A percentile compares a stretch with the other conserved stretches of the same genome.
phyloP scores from a whole-genome alignment of 768 basidiomycete genomes.

The Mycena metata region DNA sequence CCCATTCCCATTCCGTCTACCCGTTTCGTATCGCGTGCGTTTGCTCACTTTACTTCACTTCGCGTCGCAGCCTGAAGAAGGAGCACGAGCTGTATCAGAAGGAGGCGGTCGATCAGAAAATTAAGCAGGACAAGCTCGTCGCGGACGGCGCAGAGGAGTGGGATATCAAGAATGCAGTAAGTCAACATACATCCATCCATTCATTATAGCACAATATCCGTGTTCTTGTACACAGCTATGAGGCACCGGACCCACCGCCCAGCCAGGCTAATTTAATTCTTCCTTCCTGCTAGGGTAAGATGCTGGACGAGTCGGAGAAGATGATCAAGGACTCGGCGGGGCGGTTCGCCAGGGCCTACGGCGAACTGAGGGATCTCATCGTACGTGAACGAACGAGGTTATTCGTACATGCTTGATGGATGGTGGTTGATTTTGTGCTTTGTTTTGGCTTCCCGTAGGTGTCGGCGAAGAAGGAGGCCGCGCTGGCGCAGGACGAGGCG shows the following conservation, averaged over 20 bases:
- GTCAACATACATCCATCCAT: conserved; percentile 47
- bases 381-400: conserved; percentile 60
- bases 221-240: too few relatives aligned
- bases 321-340: conserved; percentile 80
- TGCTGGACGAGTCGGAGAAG: conserved; percentile 83
- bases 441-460: conserved; percentile 51
- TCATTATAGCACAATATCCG: too few relatives aligned
- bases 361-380: conserved; percentile 74
- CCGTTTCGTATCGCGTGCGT: too few relatives aligned
- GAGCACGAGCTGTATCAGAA: conserved; percentile 76
- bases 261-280: too few relatives aligned
- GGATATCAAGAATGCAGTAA: conserved; percentile 82
- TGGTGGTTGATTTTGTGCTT: conserved; percentile 11
- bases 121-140: conserved; percentile 72
- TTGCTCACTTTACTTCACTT: conserved; percentile 10
- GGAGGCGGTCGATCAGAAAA: conserved; percentile 72
- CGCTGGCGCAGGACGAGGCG: conserved; percentile 57
- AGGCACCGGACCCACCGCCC: too few relatives aligned
- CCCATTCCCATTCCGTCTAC: not conserved
- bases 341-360: conserved; percentile 72
- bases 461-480: conserved; percentile 58
- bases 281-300: conserved; percentile 38
- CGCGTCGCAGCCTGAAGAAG: conserved; percentile 72
- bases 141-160: conserved; percentile 77
- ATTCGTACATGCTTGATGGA: conserved; percentile 22